Evolutionary conservation across 169 alveolate genomes (phyloP), one percentile per base, ranked within the genome.

Genomic region (Plasmodium knowlesi): DNA sequence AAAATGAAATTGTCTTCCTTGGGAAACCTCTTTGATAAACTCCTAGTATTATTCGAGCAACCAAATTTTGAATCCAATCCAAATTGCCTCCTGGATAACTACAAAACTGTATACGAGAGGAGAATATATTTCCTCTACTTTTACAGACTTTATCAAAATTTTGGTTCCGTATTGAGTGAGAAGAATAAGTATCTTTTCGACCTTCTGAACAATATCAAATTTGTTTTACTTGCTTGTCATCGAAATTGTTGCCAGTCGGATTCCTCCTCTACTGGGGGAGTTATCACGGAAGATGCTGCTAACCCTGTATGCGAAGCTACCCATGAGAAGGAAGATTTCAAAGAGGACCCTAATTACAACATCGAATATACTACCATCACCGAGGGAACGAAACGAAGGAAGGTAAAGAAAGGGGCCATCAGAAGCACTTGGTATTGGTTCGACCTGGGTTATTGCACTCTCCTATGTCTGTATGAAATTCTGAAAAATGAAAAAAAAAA

Each of bases 401-500:
- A 71, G 71, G 19, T 25, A 25, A 82, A 32, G 32, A 78, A 85
- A 73, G 39, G 19, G 5, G 54, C 22, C 2, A 74, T 76, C n/a
- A 86, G 61, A 39, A 74, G 30, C 37, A 86, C 54, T 37, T 86
- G 94, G 94, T 89, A 61, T 80, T 89, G 94, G 94, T 89, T 89
- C 30, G 94, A 89, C 34, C 74, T 89, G 12, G 94, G 94, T 6
- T 89, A 89, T 53, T 71, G 84, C 71, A 32, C 83, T 30, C 76
- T 89, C 70, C 19, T 89, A n/a, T 89, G 94, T 79, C 73, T 81
- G 37, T 74, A 86, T 86, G 93, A 86, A 86, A 86, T 86, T 50
- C 67, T 86, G 76, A 86, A 74, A 86, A 86, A 78, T 86, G 93
- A 86, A 54, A 86, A 86, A 86, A 86, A 86, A 74, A 86, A 86